Conservation (phyloP, 495 filamentous ascomycete species). For the Daldinia childiae region DNA sequence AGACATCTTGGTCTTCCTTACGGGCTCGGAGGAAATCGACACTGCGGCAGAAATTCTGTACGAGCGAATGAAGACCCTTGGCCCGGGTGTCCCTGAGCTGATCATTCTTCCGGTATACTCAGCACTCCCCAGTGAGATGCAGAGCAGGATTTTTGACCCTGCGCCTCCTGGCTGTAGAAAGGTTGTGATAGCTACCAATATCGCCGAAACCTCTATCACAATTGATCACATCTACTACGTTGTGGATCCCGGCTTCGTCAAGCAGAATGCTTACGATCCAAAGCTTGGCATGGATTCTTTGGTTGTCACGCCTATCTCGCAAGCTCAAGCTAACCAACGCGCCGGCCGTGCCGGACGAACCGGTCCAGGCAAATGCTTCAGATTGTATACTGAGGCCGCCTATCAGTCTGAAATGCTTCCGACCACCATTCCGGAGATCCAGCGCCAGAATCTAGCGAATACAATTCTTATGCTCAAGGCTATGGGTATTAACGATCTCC, state of each 20-base stretch:
- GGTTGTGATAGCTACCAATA: slow-evolving; percentile 98
- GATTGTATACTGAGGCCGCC: slow-evolving; percentile 94
- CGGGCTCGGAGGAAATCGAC: slow-evolving; percentile 98
- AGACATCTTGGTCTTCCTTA: slow-evolving; percentile 95
- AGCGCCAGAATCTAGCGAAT: slow-evolving; percentile 90
- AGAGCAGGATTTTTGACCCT: slow-evolving; percentile 93
- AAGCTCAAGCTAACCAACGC: slow-evolving; percentile 95
- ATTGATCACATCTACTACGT: slow-evolving; percentile 99
- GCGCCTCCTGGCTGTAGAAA: slow-evolving; percentile 89
- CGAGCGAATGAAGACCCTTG: slow-evolving; percentile 96
- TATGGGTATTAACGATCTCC: slow-evolving; percentile 97
- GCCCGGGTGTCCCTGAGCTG: slow-evolving; percentile 88
- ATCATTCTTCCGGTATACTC: slow-evolving; percentile 96
- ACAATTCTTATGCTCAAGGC: slow-evolving; percentile 99
- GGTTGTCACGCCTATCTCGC: slow-evolving; percentile 93
- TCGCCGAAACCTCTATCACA: slow-evolving; percentile 96
- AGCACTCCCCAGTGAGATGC: slow-evolving; percentile 90
- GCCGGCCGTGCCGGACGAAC: slow-evolving; percentile 93
- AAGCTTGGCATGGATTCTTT: slow-evolving; percentile 98
- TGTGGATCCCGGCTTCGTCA: slow-evolving; percentile 96
- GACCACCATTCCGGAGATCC: slow-evolving; percentile 94
- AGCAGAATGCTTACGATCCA: slow-evolving; percentile 96
- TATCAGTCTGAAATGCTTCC: slow-evolving; percentile 98
- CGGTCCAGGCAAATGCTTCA: slow-evolving; percentile 95
- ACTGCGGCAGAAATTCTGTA: slow-evolving; percentile 90